Evolutionary conservation across 129 eudicot species (phyloP).

Genomic region (sunflower (Helianthus annuus)): DNA sequence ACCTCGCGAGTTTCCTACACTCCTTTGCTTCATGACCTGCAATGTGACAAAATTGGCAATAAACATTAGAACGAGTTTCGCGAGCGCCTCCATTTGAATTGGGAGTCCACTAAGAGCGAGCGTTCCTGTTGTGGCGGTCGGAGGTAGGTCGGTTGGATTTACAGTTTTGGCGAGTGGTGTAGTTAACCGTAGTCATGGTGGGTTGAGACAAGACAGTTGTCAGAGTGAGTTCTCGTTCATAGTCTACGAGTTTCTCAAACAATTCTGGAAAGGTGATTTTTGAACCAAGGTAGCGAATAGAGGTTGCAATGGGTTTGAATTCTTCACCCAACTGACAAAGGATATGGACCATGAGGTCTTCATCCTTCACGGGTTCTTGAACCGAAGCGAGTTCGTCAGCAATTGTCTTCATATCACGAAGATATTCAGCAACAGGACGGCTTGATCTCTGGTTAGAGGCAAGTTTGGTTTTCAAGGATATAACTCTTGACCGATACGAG

Average conservation of each 20-base stretch:
- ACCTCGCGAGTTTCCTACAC: constrained; percentile 5
- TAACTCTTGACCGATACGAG: constrained; percentile 14
- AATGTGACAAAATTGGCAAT: background rate
- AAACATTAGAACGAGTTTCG: background rate
- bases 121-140: background rate
- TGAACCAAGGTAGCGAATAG: background rate
- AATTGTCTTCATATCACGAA: background rate
- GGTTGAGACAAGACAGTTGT: background rate
- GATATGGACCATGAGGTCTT: background rate
- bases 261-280: background rate
- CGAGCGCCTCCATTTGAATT: background rate
- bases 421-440: background rate
- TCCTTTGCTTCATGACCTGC: constrained; percentile 12
- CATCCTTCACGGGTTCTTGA: background rate
- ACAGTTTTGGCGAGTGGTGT: background rate
- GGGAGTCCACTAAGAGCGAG: background rate
- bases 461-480: background rate
- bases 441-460: background rate
- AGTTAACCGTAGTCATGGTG: constrained; percentile 12
- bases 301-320: background rate
- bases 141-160: background rate
- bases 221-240: constrained; percentile 5
- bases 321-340: constrained; percentile 15
- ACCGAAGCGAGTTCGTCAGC: background rate
- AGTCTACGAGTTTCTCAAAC: constrained; percentile 13